Percentiles rank a stretch among this genome's conserved stretches.
Conservation (phyloP, 176 grass and related monocot species). For the Zoysia pacifica region DNA sequence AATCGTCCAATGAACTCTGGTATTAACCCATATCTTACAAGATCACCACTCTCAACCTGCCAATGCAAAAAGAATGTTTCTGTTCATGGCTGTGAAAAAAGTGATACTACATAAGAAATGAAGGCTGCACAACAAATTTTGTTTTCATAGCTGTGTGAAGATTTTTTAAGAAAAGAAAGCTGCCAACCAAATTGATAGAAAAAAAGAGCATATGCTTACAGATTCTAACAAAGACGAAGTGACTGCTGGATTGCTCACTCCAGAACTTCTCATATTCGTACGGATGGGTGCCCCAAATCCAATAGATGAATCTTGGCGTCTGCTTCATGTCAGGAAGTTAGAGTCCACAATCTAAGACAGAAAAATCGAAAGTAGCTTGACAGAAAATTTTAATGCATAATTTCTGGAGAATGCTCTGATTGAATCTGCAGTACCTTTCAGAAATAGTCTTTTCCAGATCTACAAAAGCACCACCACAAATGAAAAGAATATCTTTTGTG, state of each 20-base stretch:
- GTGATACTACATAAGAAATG: no score
- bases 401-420: constrained; percentile 8
- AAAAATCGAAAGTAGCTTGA: not conserved
- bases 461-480: constrained; percentile 98
- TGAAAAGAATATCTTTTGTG: constrained; percentile 99
- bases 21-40: constrained; percentile 86
- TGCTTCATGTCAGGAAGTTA: constrained; percentile 56
- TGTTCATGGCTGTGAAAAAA: not conserved
- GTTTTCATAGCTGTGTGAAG: not conserved
- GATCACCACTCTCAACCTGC: constrained; percentile 92
- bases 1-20: constrained; percentile 96
- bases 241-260: constrained; percentile 58
- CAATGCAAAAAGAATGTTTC: constrained; percentile 43
- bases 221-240: constrained; percentile 93
- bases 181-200: not conserved
- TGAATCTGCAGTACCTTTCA: constrained; percentile 67
- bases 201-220: constrained; percentile 54
- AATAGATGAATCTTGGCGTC: constrained; percentile 97
- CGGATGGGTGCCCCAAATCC: constrained; percentile 95
- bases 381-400: not conserved
- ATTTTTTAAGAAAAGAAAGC: constrained; percentile 12
- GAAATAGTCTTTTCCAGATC: constrained; percentile 97
- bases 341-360: not conserved
- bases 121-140: no score
- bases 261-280: constrained; percentile 77